Evolutionary conservation across 208 protist genomes (phyloP).

Genomic region (Angomonas deanei): DNA sequence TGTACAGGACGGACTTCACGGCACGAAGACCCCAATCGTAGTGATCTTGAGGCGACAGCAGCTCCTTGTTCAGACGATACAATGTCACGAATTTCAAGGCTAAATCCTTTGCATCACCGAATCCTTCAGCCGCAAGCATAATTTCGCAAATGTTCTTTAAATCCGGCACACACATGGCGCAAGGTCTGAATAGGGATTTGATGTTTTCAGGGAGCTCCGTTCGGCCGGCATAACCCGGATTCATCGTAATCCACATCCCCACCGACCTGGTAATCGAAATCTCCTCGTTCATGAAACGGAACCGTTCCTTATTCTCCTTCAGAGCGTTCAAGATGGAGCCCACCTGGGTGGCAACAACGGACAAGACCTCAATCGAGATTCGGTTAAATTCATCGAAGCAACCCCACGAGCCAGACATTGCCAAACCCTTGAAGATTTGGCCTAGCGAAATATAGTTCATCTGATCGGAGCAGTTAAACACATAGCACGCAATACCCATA

Average conservation of each 20-base stretch:
- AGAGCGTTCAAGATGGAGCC: constrained; percentile 97
- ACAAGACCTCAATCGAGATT: constrained; percentile 96
- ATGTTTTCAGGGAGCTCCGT: constrained; percentile 97
- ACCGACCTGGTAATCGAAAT: constrained; percentile 88
- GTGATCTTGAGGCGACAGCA: constrained; percentile 97
- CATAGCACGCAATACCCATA: constrained; percentile 93
- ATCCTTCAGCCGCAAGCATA: constrained; percentile 97
- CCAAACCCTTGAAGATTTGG: constrained; percentile 96
- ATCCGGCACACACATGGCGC: constrained; percentile 98
- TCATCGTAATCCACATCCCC: constrained; percentile 98
- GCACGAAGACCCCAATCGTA: constrained; percentile 99
- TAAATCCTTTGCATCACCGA: constrained; percentile 94
- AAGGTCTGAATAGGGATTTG: constrained; percentile 96
- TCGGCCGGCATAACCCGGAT: constrained; percentile 96
- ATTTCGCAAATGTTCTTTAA: constrained; percentile 98
- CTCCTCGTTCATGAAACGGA: constrained; percentile 95
- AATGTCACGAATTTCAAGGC: constrained; percentile 98
- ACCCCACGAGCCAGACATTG: constrained; percentile 95
- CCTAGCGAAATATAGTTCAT: constrained; percentile 98
- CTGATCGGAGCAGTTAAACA: constrained; percentile 97
- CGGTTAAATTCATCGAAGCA: constrained; percentile 98
- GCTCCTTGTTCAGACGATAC: constrained; percentile 95
- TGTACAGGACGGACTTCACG: constrained; percentile 97
- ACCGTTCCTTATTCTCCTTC: constrained; percentile 92
- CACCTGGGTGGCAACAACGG: constrained; percentile 97